Base-by-base conservation (phyloP, 164 flowering plant genomes). In the Sextonia rubra region DNA sequence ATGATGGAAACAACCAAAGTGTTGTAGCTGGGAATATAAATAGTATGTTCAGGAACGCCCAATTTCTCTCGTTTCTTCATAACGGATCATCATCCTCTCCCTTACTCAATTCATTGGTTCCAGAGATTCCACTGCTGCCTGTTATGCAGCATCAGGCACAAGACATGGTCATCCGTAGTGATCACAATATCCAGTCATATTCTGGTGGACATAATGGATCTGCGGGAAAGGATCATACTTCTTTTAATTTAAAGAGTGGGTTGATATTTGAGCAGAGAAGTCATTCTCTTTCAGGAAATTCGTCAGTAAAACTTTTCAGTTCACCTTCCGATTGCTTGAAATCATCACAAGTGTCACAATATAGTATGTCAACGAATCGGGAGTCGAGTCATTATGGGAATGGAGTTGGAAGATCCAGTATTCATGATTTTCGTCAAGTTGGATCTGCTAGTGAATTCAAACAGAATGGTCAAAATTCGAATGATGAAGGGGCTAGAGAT, bases 391-490 rank as follows among this genome's bases (percentile, higher is more conserved):
- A 68, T 52, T 27, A 24, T 74, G 67, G 29, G 27, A 26, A 29
- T 64, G 64, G 14, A 65, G 67, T 62, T 49, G 72, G 74, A 22
- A 64, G 32, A 52, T 49, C 48, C 4, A 37, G 8, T 58, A 29
- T 66, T 24, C 66, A 75, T 23, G 75, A 75, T 25, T 26, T 30
- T n/a, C 18, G 60, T 47, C 30, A 47, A 55, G 20, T 56, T 65
- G 76, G 66, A n/a, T 69, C 77, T 27, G 66, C 77, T 25, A 4
- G 66, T n/a, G 68, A 74, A 24, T 22, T 66, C 49, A 68, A 77
- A 55, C 69, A 70, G 26, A 69, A 70, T 60, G 66, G 48, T 66
- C 71, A 37, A 47, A 48, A 18, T 64, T 26, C 20, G 25, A 64
- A 73, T 52, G 32, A 12, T 52, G n/a, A 52, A 37, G 66, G 26